These are phyloP conservation scores for Cicer cuneatum DNA, from an alignment of 306 rosid species.

Conservation along the genomic window DNA sequence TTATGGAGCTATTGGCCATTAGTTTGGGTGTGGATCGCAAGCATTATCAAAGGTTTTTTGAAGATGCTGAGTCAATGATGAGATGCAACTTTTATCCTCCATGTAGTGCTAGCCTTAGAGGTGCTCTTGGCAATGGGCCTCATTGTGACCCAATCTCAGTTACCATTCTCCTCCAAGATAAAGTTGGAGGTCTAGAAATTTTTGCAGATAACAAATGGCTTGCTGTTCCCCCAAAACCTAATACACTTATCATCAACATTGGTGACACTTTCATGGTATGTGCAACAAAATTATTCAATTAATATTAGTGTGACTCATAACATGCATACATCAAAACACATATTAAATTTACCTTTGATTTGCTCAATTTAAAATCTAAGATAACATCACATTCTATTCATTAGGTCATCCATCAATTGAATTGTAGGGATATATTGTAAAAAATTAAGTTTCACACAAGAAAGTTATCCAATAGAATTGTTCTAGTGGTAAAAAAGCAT, in stretches of 20 bases:
- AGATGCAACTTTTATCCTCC: constrained; percentile 70
- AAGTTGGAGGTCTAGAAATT: constrained; percentile 69
- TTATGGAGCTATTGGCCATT: constrained; percentile 66
- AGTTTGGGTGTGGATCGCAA: constrained; percentile 60
- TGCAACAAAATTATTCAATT: no score
- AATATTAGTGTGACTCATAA: no score
- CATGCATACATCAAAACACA: no score
- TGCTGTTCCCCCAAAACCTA: constrained; percentile 55
- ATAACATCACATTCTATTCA: no score
- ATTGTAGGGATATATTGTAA: no score
- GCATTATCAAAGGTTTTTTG: constrained; percentile 50
- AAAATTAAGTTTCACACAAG: no score
- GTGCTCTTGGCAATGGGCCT: constrained; percentile 70
- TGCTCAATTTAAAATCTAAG: no score
- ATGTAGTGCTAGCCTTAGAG: constrained; percentile 45
- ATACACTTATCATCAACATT: constrained; percentile 60
- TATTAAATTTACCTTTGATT: no score
- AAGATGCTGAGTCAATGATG: constrained; percentile 66
- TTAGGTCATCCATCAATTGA: no score
- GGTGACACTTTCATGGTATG: constrained; percentile 77
- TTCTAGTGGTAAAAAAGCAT: no score
- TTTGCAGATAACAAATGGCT: constrained; percentile 62
- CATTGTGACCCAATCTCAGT: constrained; percentile 72
- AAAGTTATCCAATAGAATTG: no score
- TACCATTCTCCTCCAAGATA: constrained; percentile 76